These are phyloP conservation scores for Botrytis medusae DNA, from an alignment of 2,329 filamentous ascomycete genomes.

Conservation along the genomic window DNA sequence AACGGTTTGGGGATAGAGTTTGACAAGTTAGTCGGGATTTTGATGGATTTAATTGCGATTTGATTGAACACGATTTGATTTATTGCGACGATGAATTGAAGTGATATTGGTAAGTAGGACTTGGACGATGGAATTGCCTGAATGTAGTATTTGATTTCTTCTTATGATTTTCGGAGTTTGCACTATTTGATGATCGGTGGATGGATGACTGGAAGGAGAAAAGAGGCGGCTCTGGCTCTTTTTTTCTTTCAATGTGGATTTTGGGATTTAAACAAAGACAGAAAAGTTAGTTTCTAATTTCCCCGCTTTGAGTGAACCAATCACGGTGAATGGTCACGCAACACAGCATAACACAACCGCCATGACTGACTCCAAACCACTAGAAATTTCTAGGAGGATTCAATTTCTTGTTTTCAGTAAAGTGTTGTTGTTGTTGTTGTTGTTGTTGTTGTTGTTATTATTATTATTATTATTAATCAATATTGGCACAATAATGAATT, in stretches of 20 bases:
- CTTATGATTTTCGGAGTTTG: not conserved
- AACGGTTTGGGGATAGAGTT: slow-evolving; percentile 17
- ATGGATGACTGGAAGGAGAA: not conserved
- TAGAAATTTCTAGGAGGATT: slow-evolving; percentile 13
- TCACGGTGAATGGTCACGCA: not conserved
- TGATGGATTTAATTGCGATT: slow-evolving; percentile 16
- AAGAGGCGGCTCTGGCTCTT: not conserved
- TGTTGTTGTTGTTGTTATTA: not conserved
- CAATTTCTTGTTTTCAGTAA: not conserved
- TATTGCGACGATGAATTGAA: not conserved
- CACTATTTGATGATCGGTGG: not conserved
- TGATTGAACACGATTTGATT: not conserved
- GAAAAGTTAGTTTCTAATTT: not conserved
- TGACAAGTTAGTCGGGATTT: not conserved
- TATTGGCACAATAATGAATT: not conserved
- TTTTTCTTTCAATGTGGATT: not conserved
- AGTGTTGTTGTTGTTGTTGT: too few species aligned
- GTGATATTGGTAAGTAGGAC: not conserved
- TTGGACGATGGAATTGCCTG: not conserved
- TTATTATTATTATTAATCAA: not conserved
- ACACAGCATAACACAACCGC: not conserved
- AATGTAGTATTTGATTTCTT: not conserved
- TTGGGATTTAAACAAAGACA: not conserved
- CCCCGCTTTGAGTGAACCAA: not conserved
- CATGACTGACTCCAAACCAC: not conserved